Conservation (phyloP, 1,139 yeast species). For the Zygoascus hellenicus region DNA sequence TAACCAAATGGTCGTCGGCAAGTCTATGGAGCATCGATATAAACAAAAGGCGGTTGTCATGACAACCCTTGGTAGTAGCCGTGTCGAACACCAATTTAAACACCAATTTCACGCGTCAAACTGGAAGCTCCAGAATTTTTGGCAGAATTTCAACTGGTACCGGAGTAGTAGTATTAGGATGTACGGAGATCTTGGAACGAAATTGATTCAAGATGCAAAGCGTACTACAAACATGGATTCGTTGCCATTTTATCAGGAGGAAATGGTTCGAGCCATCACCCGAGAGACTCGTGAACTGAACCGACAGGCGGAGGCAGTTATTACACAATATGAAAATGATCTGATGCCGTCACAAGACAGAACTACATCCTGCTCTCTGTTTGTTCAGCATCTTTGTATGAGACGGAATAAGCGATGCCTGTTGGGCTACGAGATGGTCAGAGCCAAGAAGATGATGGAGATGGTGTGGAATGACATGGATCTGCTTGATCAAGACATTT, state of each 20-base stretch:
- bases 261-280: constrained; percentile 59
- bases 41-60: constrained; percentile 5
- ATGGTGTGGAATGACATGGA: constrained; percentile 60
- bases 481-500: constrained; percentile 31
- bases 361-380: constrained; percentile 53
- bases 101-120: too few relatives aligned
- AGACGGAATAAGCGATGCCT: constrained; percentile 84
- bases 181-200: constrained; percentile 88
- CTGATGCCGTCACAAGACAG: constrained; percentile 30
- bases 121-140: background rate
- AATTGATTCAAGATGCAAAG: constrained; percentile 78
- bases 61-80: too few relatives aligned
- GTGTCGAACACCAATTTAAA: too few relatives aligned
- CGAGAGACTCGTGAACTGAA: constrained; percentile 38
- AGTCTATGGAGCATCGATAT: background rate
- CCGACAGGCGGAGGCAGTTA: constrained; percentile 50
- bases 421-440: constrained; percentile 68
- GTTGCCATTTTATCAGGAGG: constrained; percentile 70
- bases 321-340: constrained; percentile 36
- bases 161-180: constrained; percentile 35
- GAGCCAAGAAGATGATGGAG: constrained; percentile 64
- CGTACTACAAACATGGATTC: constrained; percentile 62
- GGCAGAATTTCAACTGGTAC: background rate
- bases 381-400: constrained; percentile 78
- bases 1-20: background rate